These are phyloP conservation scores for Leersia perrieri DNA, from an alignment of 176 grass and related monocot species.

Conservation along the genomic window DNA sequence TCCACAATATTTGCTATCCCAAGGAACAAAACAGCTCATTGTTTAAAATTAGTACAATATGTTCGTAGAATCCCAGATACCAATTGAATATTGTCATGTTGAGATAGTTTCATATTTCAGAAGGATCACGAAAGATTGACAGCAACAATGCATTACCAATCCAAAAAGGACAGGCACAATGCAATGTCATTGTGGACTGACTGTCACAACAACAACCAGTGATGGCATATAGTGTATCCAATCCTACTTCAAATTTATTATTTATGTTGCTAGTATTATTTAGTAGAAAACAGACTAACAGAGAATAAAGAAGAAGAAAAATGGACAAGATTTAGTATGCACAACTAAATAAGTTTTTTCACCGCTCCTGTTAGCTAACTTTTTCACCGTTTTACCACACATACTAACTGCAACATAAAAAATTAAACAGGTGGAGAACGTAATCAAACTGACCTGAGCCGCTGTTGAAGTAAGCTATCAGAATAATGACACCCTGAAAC, in stretches of 20 bases:
- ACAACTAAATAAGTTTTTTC: neutral
- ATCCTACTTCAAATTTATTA: neutral
- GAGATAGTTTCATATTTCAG: neutral
- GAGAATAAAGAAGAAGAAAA: conserved; percentile 3
- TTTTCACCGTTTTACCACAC: neutral
- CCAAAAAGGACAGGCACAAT: neutral
- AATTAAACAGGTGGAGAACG: neutral
- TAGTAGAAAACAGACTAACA: neutral
- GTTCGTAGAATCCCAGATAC: neutral
- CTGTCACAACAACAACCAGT: neutral
- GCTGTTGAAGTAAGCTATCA: conserved; percentile 67
- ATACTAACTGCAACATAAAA: neutral
- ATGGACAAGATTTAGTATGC: neutral
- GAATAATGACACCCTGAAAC: conserved; percentile 71
- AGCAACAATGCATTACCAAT: neutral
- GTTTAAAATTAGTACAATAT: neutral
- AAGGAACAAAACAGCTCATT: neutral
- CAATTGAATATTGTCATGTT: neutral
- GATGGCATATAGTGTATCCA: neutral
- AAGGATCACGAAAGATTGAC: too few relatives aligned
- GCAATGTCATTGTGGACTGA: neutral
- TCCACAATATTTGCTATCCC: neutral
- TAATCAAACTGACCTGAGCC: conserved; percentile 52
- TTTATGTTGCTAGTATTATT: neutral
- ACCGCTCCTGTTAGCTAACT: too few relatives aligned